A percentile compares a stretch with the other conserved stretches of the same genome.
phyloP scores from a whole-genome alignment of 306 rosid genomes.

The Rosa rugosa region DNA sequence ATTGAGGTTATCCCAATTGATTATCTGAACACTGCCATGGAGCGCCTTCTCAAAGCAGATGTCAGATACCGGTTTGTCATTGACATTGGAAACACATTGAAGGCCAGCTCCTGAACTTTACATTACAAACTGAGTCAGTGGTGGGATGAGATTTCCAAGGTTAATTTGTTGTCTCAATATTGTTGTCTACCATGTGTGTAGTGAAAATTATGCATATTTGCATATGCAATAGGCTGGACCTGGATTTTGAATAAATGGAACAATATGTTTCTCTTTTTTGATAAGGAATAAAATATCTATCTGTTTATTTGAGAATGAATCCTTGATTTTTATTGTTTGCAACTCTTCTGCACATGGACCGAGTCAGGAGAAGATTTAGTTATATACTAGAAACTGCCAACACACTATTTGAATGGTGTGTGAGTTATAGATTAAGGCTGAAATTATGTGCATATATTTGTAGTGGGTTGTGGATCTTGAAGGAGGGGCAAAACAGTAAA shows the following conservation, averaged over 20 bases:
- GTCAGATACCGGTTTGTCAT: constrained; percentile 61
- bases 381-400: no score
- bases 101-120: neutral
- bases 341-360: neutral
- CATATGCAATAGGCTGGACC: neutral
- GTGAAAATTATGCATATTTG: neutral
- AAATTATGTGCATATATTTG: no score
- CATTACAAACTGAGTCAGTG: neutral
- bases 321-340: neutral
- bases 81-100: constrained; percentile 36
- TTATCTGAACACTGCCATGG: constrained; percentile 55
- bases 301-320: neutral
- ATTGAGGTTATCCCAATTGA: constrained; percentile 47
- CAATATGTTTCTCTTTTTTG: neutral
- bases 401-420: no score
- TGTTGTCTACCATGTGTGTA: neutral
- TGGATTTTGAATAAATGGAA: neutral
- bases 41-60: constrained; percentile 46
- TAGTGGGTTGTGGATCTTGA: no score
- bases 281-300: neutral
- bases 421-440: no score
- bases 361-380: neutral
- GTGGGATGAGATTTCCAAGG: neutral
- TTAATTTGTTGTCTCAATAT: constrained; percentile 22
- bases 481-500: no score